Base-by-base conservation (phyloP, 805 yeast genomes). In the Candida yuanshanica region DNA sequence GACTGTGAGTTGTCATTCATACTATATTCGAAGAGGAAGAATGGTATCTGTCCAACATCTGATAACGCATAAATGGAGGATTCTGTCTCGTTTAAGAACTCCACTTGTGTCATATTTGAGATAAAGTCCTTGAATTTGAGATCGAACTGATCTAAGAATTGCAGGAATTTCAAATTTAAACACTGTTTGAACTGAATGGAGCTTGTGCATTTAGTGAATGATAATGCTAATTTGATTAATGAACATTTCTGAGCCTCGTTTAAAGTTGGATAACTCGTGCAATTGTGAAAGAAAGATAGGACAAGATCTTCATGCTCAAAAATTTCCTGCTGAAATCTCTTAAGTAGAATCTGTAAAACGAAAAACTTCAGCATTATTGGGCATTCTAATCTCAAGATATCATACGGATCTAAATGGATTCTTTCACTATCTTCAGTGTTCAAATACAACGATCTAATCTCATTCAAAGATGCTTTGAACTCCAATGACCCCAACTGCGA, bases 141-240 rank as follows among this genome's bases (percentile, higher is more conserved):
- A 3, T 43, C 46, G 41, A 50, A 52, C 12, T 20, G 21, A 3
- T 36, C 25, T 6, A 55, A 21, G 13, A 45, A 44, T 9, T 47
- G 44, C 2, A 56, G 31, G 21, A 55, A 55, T 29, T 54, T 52
- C 32, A 56, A 33, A 14, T 49, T 45, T 38, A 49, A 38, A 33
- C 54, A 53, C n/a, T 26, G 41, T 23, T 39, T 52, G 39, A 51
- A 56, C 14, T 43, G 47, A 1, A 22, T 27, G 6, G 47, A 35
- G 8, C 52, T 51, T 4, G 55, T 37, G 20, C 40, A 37, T 17
- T 45, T 46, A 1, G 52, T 37, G 20, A 55, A 35, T 4, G 60
- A 49, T 14, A 56, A 42, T 1, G 47, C 37, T 11, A 54, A 33
- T 36, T 50, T 52, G 9, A 46, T 20, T 4, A 51, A 33, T 13